A percentile compares a stretch with the other conserved stretches of the same genome.
phyloP scores from a whole-genome alignment of 345 rosid species.

The Dovyalis caffra region DNA sequence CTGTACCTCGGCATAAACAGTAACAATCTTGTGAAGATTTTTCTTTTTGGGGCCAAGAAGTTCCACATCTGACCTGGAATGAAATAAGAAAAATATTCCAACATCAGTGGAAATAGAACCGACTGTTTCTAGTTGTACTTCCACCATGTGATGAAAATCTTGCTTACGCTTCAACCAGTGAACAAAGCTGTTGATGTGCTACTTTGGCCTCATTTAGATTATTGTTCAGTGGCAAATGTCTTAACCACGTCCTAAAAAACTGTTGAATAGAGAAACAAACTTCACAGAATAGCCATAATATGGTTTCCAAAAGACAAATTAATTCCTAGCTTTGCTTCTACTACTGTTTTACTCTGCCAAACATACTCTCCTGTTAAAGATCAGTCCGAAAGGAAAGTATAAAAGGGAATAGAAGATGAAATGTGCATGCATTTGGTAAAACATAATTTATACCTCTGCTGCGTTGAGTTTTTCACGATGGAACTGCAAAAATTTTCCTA shows the following conservation, averaged over 20 bases:
- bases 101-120: background rate
- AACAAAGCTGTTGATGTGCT: conserved; percentile 10
- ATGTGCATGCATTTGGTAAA: background rate
- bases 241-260: conserved; percentile 16
- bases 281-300: background rate
- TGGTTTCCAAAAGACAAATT: background rate
- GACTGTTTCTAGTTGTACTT: background rate
- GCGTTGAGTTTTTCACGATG: conserved; percentile 10
- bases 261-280: background rate
- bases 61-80: conserved; percentile 16
- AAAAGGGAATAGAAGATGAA: background rate
- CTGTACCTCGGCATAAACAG: conserved; percentile 17
- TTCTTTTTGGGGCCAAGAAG: conserved; percentile 6
- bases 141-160: background rate
- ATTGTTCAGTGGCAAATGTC: conserved; percentile 8
- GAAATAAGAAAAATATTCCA: background rate
- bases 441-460: background rate
- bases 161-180: conserved; percentile 18
- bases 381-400: background rate
- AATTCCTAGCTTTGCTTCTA: background rate
- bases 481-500: conserved; percentile 17
- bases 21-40: conserved; percentile 3
- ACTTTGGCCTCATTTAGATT: conserved; percentile 21
- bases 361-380: background rate
- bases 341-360: background rate